Percentiles rank a stretch among this genome's conserved stretches.
phyloP scores from a whole-genome alignment of 2,329 filamentous ascomycete species.

The Microsporum canis region DNA sequence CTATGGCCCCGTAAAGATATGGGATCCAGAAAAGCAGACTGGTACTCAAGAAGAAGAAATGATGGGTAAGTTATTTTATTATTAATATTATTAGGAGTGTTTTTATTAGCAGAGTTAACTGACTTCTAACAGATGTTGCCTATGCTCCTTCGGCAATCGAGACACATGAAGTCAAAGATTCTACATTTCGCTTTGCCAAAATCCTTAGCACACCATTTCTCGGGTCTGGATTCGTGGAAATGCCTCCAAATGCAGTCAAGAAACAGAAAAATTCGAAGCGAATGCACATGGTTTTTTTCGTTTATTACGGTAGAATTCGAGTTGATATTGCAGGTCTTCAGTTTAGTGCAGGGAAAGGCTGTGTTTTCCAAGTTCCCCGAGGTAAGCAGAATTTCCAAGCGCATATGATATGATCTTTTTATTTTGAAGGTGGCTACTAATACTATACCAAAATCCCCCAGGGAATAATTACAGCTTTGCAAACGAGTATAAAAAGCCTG shows the following conservation, averaged over 20 bases:
- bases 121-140: conserved; percentile 42
- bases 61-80: conserved; percentile 23
- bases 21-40: conserved; percentile 31
- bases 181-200: conserved; percentile 79
- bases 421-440: conserved; percentile 3
- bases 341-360: conserved; percentile 77
- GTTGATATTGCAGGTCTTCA: conserved; percentile 50
- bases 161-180: conserved; percentile 48
- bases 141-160: conserved; percentile 48
- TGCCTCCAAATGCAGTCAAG: conserved; percentile 74
- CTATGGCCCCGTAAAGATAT: conserved; percentile 34
- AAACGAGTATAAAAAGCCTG: conserved; percentile 62
- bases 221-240: conserved; percentile 77
- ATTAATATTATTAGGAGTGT: neutral
- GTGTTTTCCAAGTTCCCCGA: conserved; percentile 88
- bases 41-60: conserved; percentile 31
- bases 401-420: neutral
- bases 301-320: conserved; percentile 68
- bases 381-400: conserved; percentile 44
- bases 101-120: neutral
- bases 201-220: conserved; percentile 76
- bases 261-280: conserved; percentile 81
- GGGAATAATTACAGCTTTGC: conserved; percentile 89
- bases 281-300: conserved; percentile 97
- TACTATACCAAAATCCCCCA: conserved; percentile 28